Percentiles rank a stretch among this genome's conserved stretches.
phyloP scores from a whole-genome alignment of 208 protist species.

The Endotrypanum monterogeii region DNA sequence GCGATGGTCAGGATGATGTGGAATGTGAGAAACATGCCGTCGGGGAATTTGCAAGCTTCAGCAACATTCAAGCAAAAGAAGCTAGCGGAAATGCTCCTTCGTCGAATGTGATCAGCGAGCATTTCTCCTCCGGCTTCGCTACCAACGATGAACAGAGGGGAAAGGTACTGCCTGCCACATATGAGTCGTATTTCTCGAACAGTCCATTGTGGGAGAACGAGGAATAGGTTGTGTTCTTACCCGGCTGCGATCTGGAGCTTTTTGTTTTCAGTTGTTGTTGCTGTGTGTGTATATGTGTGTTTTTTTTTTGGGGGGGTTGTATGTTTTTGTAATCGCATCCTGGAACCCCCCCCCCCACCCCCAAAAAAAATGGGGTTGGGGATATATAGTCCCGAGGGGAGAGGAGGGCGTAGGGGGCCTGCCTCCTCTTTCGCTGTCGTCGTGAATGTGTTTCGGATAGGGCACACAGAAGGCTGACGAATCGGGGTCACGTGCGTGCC shows the following conservation, averaged over 20 bases:
- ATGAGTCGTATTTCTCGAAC: slow-evolving; percentile 14
- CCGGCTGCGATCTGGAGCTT: background rate
- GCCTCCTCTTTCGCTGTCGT: background rate
- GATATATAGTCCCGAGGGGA: too few relatives aligned
- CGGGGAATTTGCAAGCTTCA: slow-evolving; percentile 22
- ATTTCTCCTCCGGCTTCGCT: background rate
- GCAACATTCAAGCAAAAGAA: slow-evolving; percentile 18
- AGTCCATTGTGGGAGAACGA: slow-evolving; percentile 10
- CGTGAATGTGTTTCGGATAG: background rate
- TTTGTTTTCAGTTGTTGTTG: background rate
- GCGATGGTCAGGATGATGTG: slow-evolving; percentile 8
- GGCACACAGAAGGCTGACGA: too few relatives aligned
- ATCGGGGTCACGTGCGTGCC: background rate
- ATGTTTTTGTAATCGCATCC: too few relatives aligned
- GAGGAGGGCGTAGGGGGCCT: background rate
- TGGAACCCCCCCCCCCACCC: background rate
- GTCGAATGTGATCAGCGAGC: background rate
- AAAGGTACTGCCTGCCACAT: background rate
- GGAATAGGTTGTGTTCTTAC: background rate
- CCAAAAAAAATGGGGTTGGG: too few relatives aligned
- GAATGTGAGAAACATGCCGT: background rate
- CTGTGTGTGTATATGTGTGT: too few relatives aligned
- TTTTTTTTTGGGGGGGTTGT: too few relatives aligned
- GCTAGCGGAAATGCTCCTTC: background rate
- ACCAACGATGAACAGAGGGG: background rate